These are phyloP conservation scores for Fusarium incarnatum DNA, from an alignment of 2,329 filamentous ascomycete species.

Conservation along the genomic window DNA sequence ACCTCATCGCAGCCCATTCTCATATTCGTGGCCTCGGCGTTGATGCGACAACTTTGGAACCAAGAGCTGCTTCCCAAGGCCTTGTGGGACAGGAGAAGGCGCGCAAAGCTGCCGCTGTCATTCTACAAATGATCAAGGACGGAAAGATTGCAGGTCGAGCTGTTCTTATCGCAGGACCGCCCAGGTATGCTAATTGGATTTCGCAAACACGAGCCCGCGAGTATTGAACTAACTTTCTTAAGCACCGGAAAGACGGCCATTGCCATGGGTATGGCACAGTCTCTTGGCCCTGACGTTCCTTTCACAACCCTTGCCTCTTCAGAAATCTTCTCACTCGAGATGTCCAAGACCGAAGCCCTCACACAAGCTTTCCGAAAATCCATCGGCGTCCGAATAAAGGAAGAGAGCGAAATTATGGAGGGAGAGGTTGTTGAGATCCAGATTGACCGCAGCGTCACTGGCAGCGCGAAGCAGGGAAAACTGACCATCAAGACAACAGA, in stretches of 20 bases:
- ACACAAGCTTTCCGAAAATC: slow-evolving; percentile 99
- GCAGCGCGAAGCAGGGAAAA: slow-evolving; percentile 97
- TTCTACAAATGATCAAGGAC: slow-evolving; percentile 98
- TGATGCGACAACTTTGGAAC: slow-evolving; percentile 89
- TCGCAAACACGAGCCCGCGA: not conserved
- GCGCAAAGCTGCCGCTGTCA: slow-evolving; percentile 93
- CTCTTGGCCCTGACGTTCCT: slow-evolving; percentile 90
- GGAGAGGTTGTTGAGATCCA: slow-evolving; percentile 99
- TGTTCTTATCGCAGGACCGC: slow-evolving; percentile 93
- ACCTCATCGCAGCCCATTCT: slow-evolving; percentile 97
- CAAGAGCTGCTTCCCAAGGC: slow-evolving; percentile 86
- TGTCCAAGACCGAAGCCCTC: slow-evolving; percentile 98
- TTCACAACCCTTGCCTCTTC: slow-evolving; percentile 96
- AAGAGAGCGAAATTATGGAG: slow-evolving; percentile 99
- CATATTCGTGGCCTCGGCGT: slow-evolving; percentile 97
- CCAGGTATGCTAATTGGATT: slow-evolving; percentile 65
- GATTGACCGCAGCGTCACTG: slow-evolving; percentile 96
- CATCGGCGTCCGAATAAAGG: slow-evolving; percentile 97
- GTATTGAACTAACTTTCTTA: slow-evolving; percentile 37
- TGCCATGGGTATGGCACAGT: slow-evolving; percentile 98
- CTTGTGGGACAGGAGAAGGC: slow-evolving; percentile 97
- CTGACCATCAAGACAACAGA: slow-evolving; percentile 99
- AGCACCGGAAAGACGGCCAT: slow-evolving; percentile 99
- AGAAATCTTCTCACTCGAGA: slow-evolving; percentile 98
- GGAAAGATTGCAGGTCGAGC: slow-evolving; percentile 97